Evolutionary conservation across 257 asterid species (phyloP).

Genomic region (Ligustrum vulgare): DNA sequence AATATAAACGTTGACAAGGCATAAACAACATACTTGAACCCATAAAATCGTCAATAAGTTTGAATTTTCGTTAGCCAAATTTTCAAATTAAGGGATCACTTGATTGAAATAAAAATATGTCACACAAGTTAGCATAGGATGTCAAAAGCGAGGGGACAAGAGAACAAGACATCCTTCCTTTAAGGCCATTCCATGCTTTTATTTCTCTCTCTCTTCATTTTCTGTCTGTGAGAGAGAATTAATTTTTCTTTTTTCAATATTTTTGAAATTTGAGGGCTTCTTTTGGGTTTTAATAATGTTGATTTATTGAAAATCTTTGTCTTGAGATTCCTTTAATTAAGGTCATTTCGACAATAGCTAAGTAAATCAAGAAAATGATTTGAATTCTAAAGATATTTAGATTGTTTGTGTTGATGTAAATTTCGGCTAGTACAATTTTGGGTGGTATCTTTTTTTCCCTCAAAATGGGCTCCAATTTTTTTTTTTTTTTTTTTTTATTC

Average conservation of each 20-base stretch:
- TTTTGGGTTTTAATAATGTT: neutral
- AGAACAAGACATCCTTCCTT: constrained; percentile 27
- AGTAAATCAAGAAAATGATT: constrained; percentile 36
- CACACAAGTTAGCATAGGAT: neutral
- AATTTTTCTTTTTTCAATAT: neutral
- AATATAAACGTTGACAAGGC: too few species aligned
- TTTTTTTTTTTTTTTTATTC: too few species aligned
- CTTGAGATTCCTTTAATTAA: neutral
- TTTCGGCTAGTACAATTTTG: too few species aligned
- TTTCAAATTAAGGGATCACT: neutral
- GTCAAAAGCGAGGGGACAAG: constrained; percentile 26
- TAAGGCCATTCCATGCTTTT: constrained; percentile 30
- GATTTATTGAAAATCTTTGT: neutral
- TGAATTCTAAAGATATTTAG: constrained; percentile 36
- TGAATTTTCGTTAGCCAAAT: too few species aligned
- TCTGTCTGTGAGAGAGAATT: constrained; percentile 3
- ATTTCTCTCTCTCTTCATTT: constrained; percentile 22
- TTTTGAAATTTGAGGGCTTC: too few species aligned
- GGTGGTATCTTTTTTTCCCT: too few species aligned
- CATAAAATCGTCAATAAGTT: too few species aligned
- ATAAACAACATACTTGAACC: too few species aligned
- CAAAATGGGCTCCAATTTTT: too few species aligned
- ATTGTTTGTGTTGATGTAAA: too few species aligned
- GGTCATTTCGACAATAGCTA: neutral
- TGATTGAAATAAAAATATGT: neutral